Conservation (phyloP, 129 eudicot genomes). For the Lactuca saligna region DNA sequence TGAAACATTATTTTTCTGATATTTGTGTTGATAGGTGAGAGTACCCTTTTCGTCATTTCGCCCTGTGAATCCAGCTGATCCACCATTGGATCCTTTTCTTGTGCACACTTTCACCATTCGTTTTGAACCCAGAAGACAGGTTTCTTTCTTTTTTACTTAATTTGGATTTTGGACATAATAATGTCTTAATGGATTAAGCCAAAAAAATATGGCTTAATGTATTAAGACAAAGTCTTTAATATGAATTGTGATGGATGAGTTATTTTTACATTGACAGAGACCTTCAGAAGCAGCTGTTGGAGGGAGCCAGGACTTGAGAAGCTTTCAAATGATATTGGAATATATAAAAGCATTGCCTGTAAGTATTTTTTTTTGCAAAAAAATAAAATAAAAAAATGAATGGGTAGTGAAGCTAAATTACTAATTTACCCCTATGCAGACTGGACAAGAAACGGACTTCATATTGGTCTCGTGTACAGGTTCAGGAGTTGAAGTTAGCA, state of each 20-base stretch:
- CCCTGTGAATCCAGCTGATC: conserved; percentile 87
- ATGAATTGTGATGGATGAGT: too few relatives aligned
- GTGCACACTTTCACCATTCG: conserved; percentile 90
- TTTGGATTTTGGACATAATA: not conserved
- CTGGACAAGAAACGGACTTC: conserved; percentile 99
- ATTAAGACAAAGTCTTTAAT: too few relatives aligned
- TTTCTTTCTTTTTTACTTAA: conserved; percentile 13
- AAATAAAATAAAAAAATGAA: too few relatives aligned
- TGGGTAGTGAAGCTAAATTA: conserved; percentile 1
- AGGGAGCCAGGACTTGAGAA: conserved; percentile 79
- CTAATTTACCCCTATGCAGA: conserved; percentile 48
- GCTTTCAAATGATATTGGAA: conserved; percentile 81
- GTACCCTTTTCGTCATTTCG: conserved; percentile 92
- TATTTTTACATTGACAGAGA: conserved; percentile 46
- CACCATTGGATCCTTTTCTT: conserved; percentile 96
- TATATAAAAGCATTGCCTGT: conserved; percentile 97
- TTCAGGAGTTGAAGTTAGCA: conserved; percentile 66
- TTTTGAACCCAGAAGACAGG: conserved; percentile 97
- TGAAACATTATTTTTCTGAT: conserved; percentile 4
- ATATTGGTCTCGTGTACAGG: conserved; percentile 98
- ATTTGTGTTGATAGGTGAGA: conserved; percentile 67
- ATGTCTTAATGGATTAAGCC: too few relatives aligned
- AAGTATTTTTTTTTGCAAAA: conserved; percentile 26
- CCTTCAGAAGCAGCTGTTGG: conserved; percentile 61
- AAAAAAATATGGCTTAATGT: too few relatives aligned